A percentile compares a stretch with the other conserved stretches of the same genome.
Conservation (phyloP, 495 filamentous ascomycete genomes). For the Lepraria neglecta region DNA sequence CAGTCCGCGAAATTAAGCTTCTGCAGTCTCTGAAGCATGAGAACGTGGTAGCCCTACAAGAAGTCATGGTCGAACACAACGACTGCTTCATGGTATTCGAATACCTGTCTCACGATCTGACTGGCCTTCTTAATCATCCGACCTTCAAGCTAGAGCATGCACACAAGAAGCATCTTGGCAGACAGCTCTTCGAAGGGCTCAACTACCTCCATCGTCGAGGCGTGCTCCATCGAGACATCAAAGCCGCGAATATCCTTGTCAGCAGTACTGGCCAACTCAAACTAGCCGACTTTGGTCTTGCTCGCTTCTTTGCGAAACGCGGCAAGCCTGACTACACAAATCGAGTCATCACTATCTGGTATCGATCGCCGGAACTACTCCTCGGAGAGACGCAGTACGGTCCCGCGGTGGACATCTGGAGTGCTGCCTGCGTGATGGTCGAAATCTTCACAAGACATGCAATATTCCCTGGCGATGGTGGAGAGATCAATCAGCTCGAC, state of each 20-base stretch:
- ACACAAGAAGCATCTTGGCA: conserved; percentile 90
- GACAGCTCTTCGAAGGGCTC: conserved; percentile 89
- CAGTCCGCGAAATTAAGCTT: conserved; percentile 92
- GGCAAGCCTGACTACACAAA: conserved; percentile 96
- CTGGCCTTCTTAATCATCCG: conserved; percentile 85
- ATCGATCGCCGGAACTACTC: conserved; percentile 58
- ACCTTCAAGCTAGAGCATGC: conserved; percentile 77
- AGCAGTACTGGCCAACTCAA: conserved; percentile 84
- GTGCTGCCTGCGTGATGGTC: conserved; percentile 90
- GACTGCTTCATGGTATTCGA: conserved; percentile 99
- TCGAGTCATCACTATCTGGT: conserved; percentile 77
- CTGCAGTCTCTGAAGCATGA: conserved; percentile 87
- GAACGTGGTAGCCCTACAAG: conserved; percentile 81
- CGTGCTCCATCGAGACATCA: conserved; percentile 92
- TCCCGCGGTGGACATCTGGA: conserved; percentile 95
- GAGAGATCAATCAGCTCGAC: conserved; percentile 91
- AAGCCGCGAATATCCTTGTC: conserved; percentile 90
- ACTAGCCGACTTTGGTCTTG: conserved; percentile 92
- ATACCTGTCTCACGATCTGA: conserved; percentile 92
- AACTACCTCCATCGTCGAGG: conserved; percentile 91
- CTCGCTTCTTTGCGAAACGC: conserved; percentile 93
- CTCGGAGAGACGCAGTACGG: conserved; percentile 93
- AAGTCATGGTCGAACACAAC: conserved; percentile 98
- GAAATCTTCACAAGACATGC: conserved; percentile 95
- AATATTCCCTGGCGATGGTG: conserved; percentile 91